A percentile compares a stretch with the other conserved stretches of the same genome.
Conservation (phyloP, 2,329 filamentous ascomycete genomes). For the Colletotrichum sp. region DNA sequence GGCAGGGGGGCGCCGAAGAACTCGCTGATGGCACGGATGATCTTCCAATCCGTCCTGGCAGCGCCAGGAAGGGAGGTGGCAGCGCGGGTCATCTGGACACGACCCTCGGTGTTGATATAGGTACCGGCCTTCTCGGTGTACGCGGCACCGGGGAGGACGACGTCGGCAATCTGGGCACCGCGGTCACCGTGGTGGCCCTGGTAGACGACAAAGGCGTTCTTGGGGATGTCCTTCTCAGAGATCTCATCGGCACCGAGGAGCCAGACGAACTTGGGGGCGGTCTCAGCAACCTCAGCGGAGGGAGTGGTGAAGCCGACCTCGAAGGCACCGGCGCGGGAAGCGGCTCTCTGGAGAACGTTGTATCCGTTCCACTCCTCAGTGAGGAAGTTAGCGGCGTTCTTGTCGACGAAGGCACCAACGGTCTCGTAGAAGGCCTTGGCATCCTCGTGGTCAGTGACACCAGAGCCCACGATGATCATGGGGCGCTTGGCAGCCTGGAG, state of each 20-base stretch:
- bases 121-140: slow-evolving; percentile 98
- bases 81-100: slow-evolving; percentile 90
- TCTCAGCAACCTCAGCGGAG: slow-evolving; percentile 79
- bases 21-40: slow-evolving; percentile 89
- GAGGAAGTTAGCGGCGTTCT: slow-evolving; percentile 86
- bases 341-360: slow-evolving; percentile 93
- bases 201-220: slow-evolving; percentile 96
- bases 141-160: slow-evolving; percentile 90
- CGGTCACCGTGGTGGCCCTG: slow-evolving; percentile 97
- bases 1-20: slow-evolving; percentile 87
- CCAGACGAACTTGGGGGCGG: slow-evolving; percentile 94
- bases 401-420: slow-evolving; percentile 89
- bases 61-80: slow-evolving; percentile 90
- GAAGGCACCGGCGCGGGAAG: slow-evolving; percentile 90
- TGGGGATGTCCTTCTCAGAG: slow-evolving; percentile 83
- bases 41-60: slow-evolving; percentile 97
- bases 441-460: slow-evolving; percentile 87
- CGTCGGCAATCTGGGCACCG: slow-evolving; percentile 90
- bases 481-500: slow-evolving; percentile 85
- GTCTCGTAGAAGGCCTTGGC: slow-evolving; percentile 93
- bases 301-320: slow-evolving; percentile 94
- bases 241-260: slow-evolving; percentile 95
- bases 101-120: slow-evolving; percentile 97
- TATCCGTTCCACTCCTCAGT: slow-evolving; percentile 96
- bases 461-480: slow-evolving; percentile 96